Conservation (phyloP, 2,329 filamentous ascomycete species). For the Epichloe aotearoae region DNA sequence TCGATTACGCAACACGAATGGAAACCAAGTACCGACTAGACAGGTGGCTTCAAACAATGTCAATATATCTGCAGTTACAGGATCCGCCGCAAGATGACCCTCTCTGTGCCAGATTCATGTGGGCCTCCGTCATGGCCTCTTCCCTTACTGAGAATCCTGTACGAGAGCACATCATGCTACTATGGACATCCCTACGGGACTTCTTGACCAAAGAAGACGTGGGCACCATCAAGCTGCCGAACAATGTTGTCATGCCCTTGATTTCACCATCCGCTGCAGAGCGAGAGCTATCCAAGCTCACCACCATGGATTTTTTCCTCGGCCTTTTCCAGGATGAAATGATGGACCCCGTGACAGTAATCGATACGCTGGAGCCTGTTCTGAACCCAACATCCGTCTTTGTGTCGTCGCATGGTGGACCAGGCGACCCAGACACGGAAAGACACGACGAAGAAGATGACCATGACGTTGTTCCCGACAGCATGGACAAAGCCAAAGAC, state of each 20-base stretch:
- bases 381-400: slow-evolving; percentile 57
- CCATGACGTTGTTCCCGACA: not conserved
- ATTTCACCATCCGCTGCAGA: slow-evolving; percentile 75
- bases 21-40: slow-evolving; percentile 37
- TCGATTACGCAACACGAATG: slow-evolving; percentile 33
- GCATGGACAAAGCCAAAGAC: not conserved
- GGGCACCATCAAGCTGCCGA: slow-evolving; percentile 50
- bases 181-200: slow-evolving; percentile 46
- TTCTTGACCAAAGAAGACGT: slow-evolving; percentile 29
- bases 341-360: slow-evolving; percentile 68
- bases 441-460: not conserved
- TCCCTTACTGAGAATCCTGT: slow-evolving; percentile 39
- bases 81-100: slow-evolving; percentile 21
- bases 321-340: slow-evolving; percentile 76
- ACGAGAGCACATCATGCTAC: slow-evolving; percentile 42
- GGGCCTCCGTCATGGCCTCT: slow-evolving; percentile 41
- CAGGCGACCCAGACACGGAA: slow-evolving; percentile 2
- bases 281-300: slow-evolving; percentile 80
- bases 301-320: slow-evolving; percentile 92
- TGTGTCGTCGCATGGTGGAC: slow-evolving; percentile 15
- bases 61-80: slow-evolving; percentile 27
- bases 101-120: slow-evolving; percentile 40
- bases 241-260: slow-evolving; percentile 81
- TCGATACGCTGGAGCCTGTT: slow-evolving; percentile 85
- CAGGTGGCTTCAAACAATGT: slow-evolving; percentile 39